Conservation (phyloP, 2,329 filamentous ascomycete genomes). For the Emericellopsis atlantica region DNA sequence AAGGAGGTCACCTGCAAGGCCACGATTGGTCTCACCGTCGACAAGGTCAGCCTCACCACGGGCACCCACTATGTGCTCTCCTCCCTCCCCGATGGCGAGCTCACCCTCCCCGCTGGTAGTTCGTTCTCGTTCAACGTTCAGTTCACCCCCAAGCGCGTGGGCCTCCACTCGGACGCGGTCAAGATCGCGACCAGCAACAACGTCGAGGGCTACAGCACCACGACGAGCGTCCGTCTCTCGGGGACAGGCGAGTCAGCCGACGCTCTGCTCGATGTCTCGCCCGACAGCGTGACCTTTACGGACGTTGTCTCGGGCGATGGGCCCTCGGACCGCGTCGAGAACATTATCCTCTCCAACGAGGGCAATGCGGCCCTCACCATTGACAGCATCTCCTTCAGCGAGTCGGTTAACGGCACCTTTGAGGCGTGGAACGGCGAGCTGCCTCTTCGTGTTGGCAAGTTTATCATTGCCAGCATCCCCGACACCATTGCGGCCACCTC, state of each 20-base stretch:
- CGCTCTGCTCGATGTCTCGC: conserved; percentile 32
- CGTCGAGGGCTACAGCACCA: conserved; percentile 29
- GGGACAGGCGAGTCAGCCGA: conserved; percentile 33
- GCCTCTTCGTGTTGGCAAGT: conserved; percentile 28
- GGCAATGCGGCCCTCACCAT: conserved; percentile 34
- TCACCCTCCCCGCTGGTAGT: conserved; percentile 18
- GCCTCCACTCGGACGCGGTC: conserved; percentile 32
- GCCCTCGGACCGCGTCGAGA: conserved; percentile 23
- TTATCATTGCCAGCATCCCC: conserved; percentile 34
- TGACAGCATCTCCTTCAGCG: conserved; percentile 28
- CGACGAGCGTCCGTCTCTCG: conserved; percentile 30
- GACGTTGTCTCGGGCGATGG: conserved; percentile 31
- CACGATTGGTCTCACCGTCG: conserved; percentile 27
- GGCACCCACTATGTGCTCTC: conserved; percentile 21
- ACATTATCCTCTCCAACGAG: conserved; percentile 33
- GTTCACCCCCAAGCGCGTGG: conserved; percentile 33
- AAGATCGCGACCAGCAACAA: conserved; percentile 33
- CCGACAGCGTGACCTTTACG: conserved; percentile 34
- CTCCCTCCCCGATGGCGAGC: conserved; percentile 15
- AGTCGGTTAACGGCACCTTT: conserved; percentile 30
- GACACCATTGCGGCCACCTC: conserved; percentile 24
- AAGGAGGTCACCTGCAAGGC: conserved; percentile 33
- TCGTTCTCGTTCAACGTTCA: conserved; percentile 27
- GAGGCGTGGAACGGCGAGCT: conserved; percentile 20
- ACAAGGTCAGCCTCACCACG: conserved; percentile 19